These are phyloP conservation scores for Marchantia polymorpha DNA, from an alignment of 225 moss, liverwort and hornwort species.

Conservation along the genomic window DNA sequence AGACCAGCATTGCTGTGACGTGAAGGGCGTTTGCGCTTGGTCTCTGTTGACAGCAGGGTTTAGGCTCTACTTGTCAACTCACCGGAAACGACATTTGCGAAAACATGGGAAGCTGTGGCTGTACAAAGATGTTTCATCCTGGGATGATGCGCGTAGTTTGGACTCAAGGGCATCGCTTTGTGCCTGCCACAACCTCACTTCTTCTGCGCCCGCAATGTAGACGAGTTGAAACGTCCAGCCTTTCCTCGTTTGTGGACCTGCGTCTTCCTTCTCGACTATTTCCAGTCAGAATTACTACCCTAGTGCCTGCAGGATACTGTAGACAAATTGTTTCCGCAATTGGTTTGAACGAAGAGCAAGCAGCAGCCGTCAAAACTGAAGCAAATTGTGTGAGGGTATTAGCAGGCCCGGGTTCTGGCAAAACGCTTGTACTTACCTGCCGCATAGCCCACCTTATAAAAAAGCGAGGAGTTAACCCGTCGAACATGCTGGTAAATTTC, in stretches of 20 bases:
- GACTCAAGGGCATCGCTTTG: background rate
- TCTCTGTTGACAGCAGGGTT: background rate
- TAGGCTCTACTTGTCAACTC: background rate
- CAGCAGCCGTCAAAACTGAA: constrained; percentile 35
- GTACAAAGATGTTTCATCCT: background rate
- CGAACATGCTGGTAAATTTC: constrained; percentile 34
- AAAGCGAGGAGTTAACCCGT: constrained; percentile 31
- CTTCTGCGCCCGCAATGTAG: background rate
- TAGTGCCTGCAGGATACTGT: background rate
- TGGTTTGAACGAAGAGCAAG: constrained; percentile 44
- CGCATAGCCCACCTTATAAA: constrained; percentile 48
- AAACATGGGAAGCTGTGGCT: constrained; percentile 12
- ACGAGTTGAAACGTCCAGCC: background rate
- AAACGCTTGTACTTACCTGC: constrained; percentile 52
- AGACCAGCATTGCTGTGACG: background rate
- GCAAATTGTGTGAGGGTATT: constrained; percentile 44
- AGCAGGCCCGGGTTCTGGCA: constrained; percentile 58
- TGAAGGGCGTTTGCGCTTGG: background rate
- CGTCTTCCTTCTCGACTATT: background rate
- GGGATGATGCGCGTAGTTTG: constrained; percentile 6
- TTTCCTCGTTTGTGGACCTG: background rate
- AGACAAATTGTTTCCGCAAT: constrained; percentile 11
- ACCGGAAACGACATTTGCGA: background rate
- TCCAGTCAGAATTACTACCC: background rate
- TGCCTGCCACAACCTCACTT: background rate